Evolutionary conservation across 805 yeast species (phyloP), one percentile per base, ranked within the genome.

Genomic region (Novakomyces olei): DNA sequence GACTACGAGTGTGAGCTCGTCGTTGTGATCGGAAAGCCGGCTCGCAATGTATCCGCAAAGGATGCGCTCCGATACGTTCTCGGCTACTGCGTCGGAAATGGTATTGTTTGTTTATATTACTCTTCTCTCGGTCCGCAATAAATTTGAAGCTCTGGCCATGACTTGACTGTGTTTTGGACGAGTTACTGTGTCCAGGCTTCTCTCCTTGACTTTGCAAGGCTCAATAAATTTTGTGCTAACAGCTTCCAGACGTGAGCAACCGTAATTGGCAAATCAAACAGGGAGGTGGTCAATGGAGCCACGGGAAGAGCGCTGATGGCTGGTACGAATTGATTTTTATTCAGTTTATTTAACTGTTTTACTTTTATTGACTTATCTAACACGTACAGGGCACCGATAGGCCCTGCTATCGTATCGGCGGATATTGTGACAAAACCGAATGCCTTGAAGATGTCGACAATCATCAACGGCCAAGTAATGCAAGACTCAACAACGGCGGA

Each of bases 271-370:
- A 67, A 43, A 51, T 56, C 30, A 54, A 58, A 32, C 51, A 60
- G 24, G 68, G 69, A 22, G 68, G 69, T 3, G 54, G 67, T 14
- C 72, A 67, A 40, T 67, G 65, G 57, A 49, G 57, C 25, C 46
- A 58, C 7, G 66, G 68, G 7, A 67, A 67, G 47, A 58, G 59
- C 59, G 65, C 60, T 40, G 72, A 67, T 36, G 60, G 60, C 3
- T 66, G 62, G 60, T 68, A 70, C 2, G 72, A 72, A 15, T 44
- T 66, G 34, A 72, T 72, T 2, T 72, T 72, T 4, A n/a, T n/a
- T n/a, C n/a, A n/a, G n/a, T n/a, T n/a, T n/a, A n/a, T n/a, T n/a
- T 22, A 12, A 10, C 9, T 22, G 3, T 10, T 12, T 12, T 12
- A 22, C 25, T 12, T 12, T 12, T 22, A 10, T 12, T 12, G 9